Conservation (phyloP, 345 rosid species). For the Psidium guajava region DNA sequence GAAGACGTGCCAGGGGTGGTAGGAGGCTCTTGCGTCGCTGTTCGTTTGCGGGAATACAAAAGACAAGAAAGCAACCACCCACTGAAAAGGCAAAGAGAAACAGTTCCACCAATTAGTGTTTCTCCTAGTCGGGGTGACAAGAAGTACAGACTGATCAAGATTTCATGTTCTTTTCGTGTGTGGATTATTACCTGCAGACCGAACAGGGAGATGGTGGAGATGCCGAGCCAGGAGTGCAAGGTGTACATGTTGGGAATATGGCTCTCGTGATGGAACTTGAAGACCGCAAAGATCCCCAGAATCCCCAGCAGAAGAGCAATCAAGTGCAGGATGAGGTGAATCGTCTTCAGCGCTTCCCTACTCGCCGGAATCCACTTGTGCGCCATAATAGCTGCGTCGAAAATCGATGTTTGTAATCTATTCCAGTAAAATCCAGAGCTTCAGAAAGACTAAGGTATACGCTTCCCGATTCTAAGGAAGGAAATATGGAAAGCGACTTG, state of each 20-base stretch:
- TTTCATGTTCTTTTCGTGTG: neutral
- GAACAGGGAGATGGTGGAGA: conserved; percentile 32
- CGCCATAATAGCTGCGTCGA: conserved; percentile 35
- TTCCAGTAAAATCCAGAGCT: neutral
- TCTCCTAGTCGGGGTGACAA: neutral
- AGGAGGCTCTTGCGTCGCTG: conserved; percentile 16
- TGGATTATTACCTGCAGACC: conserved; percentile 27
- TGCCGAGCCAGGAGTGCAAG: conserved; percentile 52
- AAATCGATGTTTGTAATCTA: neutral
- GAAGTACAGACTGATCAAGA: neutral
- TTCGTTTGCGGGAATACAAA: conserved; percentile 28
- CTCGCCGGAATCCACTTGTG: conserved; percentile 30
- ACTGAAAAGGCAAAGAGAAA: conserved; percentile 9
- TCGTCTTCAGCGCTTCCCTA: conserved; percentile 15
- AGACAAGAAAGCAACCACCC: conserved; percentile 30
- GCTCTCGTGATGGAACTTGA: conserved; percentile 25
- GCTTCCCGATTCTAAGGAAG: neutral
- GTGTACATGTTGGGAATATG: conserved; percentile 11
- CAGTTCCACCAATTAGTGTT: neutral
- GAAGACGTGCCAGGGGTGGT: conserved; percentile 37
- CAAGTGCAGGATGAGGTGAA: conserved; percentile 24
- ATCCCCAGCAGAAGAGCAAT: conserved; percentile 26
- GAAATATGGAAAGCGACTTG: neutral
- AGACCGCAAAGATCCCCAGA: conserved; percentile 25
- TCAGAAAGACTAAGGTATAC: neutral